Conservation (phyloP, 2,329 filamentous ascomycete genomes). For the Fusarium odoratissimum region DNA sequence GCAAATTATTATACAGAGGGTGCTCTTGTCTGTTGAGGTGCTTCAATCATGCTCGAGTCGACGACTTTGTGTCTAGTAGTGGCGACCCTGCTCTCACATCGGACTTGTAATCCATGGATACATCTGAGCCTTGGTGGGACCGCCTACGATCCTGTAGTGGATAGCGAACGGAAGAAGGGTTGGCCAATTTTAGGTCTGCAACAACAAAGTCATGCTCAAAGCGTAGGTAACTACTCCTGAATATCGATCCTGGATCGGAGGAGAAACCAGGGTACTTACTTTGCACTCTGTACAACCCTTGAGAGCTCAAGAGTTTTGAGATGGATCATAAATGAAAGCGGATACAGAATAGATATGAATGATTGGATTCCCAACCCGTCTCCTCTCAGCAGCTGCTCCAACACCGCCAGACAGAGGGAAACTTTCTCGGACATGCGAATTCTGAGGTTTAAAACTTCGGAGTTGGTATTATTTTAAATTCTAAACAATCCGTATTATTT, state of each 20-base stretch:
- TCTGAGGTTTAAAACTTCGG: no score
- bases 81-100: neutral
- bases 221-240: neutral
- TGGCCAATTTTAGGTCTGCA: neutral
- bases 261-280: neutral
- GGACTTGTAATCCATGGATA: neutral
- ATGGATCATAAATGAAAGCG: neutral
- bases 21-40: neutral
- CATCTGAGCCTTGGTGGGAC: neutral
- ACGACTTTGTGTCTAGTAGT: neutral
- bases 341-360: neutral
- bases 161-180: neutral
- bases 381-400: neutral
- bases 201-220: neutral
- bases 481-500: no score
- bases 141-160: neutral
- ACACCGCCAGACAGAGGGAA: neutral
- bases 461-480: fast-evolving
- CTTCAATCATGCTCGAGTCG: neutral
- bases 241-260: neutral
- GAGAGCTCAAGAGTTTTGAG: neutral
- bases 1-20: neutral
- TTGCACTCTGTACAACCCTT: neutral
- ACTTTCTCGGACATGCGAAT: fast-evolving
- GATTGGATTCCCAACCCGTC: neutral